Evolutionary conservation across 305 asterid genomes (phyloP), one percentile per base, ranked within the genome.

Genomic region (Fraxinus floribunda): DNA sequence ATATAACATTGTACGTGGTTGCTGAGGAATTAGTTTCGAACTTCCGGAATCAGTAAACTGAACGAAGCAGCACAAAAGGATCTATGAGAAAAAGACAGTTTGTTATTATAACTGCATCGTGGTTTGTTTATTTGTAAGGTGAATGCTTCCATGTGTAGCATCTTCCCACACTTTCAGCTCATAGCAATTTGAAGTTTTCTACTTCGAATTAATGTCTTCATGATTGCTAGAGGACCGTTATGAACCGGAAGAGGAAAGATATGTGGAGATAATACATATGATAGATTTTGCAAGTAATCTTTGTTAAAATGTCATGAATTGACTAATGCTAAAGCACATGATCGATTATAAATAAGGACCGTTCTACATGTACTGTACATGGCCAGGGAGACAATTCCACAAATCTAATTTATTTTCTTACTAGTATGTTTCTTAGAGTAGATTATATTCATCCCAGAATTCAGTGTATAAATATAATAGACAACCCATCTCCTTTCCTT

Each of bases 121-220:
- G 34, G 35, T 13, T 60, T 78, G 76, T 71, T 64, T 64, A 44
- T 46, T 78, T 6, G 86, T 36, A 32, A 79, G 66, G 44, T 72
- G 2, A 75, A 8, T 18, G 75, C 57, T 60, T 15, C 57, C 57
- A 72, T 86, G 64, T 46, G 98, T 94, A 15, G 99, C 97, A 74
- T 98, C 98, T 79, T 93, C 99, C 99, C 22, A 96, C 98, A 4
- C 93, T 85, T 96, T 94, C 92, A 96, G 99, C 92, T 88, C 99
- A 44, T 94, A 92, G 88, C 98, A 96, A 78, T 94, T 88, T 76
- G 99, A 96, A 86, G 98, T 96, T 73, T 96, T 96, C 49, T 98
- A 96, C 41, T 91, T 96, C 62, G 98, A 96, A 86, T 82, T 96
- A 89, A 80, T 84, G 90, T 88, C 84, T 96, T 85, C 93, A 96